These are phyloP conservation scores for Graphilbum sp. DNA, from an alignment of 2,329 filamentous ascomycete species.

Conservation along the genomic window DNA sequence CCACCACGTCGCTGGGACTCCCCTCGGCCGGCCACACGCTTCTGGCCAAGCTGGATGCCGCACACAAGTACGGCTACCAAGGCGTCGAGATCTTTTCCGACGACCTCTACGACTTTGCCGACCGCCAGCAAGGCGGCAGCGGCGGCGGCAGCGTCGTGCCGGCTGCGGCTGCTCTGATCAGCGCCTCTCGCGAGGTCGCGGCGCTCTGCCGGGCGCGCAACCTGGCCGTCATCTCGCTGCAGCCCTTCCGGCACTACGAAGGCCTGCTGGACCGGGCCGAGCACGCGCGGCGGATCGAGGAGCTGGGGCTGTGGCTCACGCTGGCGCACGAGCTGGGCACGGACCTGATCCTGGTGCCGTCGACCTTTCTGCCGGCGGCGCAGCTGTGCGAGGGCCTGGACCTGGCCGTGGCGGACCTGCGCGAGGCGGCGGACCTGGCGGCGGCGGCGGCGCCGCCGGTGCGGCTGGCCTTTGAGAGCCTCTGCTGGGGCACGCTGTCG, in stretches of 20 bases:
- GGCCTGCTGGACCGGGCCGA: constrained; percentile 36
- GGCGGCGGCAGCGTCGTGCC: background rate
- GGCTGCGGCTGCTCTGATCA: constrained; percentile 11
- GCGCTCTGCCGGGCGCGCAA: constrained; percentile 25
- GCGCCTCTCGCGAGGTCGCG: constrained; percentile 29
- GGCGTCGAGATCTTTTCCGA: constrained; percentile 49
- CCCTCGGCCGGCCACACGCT: constrained; percentile 7
- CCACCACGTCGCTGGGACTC: constrained; percentile 8
- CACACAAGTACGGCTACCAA: constrained; percentile 22
- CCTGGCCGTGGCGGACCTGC: constrained; percentile 36
- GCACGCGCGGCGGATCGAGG: constrained; percentile 32
- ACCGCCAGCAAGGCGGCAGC: constrained; percentile 13
- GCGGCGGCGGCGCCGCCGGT: constrained; percentile 27
- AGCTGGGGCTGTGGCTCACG: constrained; percentile 42
- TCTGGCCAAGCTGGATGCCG: constrained; percentile 4
- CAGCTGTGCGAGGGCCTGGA: constrained; percentile 19
- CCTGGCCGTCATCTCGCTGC: constrained; percentile 35
- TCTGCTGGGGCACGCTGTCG: constrained; percentile 42
- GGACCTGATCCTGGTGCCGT: constrained; percentile 43
- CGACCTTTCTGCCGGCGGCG: constrained; percentile 30
- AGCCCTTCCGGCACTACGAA: constrained; percentile 49
- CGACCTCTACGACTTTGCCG: constrained; percentile 36
- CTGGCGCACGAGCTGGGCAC: constrained; percentile 39
- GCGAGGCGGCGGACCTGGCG: constrained; percentile 39
- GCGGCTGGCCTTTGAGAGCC: constrained; percentile 42